Percentiles rank a stretch among this genome's conserved stretches.
These are phyloP conservation scores for Euryodendron excelsum DNA, from an alignment of 148 eudicot genomes.

Conservation along the genomic window DNA sequence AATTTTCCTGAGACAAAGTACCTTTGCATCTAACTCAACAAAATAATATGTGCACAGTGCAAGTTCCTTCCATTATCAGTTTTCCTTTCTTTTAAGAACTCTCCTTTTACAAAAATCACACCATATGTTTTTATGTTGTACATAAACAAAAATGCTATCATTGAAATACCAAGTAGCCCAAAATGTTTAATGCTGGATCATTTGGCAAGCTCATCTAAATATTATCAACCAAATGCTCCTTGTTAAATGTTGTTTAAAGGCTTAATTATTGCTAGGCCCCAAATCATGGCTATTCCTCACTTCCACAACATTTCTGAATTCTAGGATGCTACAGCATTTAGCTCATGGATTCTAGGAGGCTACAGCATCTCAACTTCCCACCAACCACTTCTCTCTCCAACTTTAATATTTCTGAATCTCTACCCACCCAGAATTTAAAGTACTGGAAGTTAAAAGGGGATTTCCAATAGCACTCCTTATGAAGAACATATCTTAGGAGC, in stretches of 20 bases:
- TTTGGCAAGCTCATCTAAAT: neutral
- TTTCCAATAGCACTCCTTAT: neutral
- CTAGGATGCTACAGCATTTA: neutral
- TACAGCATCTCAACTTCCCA: neutral
- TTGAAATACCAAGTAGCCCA: neutral
- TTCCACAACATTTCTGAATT: neutral
- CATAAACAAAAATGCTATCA: too few relatives aligned
- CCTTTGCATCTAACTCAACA: too few relatives aligned
- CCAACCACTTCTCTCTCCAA: neutral
- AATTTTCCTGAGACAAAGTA: neutral
- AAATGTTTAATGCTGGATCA: neutral
- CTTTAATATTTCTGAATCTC: neutral
- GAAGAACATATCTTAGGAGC: neutral
- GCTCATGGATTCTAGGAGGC: neutral
- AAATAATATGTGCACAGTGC: too few relatives aligned
- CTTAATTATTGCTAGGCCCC: neutral
- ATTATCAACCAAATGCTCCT: neutral
- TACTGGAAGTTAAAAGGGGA: neutral
- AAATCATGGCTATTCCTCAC: neutral
- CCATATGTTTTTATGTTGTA: too few relatives aligned
- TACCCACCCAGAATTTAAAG: neutral
- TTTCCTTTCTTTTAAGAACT: too few relatives aligned
- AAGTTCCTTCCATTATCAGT: too few relatives aligned
- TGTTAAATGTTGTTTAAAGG: neutral
- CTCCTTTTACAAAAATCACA: too few relatives aligned